Conservation (phyloP, 139 green algal genomes). For the Chlamydomonas schloesseri region DNA sequence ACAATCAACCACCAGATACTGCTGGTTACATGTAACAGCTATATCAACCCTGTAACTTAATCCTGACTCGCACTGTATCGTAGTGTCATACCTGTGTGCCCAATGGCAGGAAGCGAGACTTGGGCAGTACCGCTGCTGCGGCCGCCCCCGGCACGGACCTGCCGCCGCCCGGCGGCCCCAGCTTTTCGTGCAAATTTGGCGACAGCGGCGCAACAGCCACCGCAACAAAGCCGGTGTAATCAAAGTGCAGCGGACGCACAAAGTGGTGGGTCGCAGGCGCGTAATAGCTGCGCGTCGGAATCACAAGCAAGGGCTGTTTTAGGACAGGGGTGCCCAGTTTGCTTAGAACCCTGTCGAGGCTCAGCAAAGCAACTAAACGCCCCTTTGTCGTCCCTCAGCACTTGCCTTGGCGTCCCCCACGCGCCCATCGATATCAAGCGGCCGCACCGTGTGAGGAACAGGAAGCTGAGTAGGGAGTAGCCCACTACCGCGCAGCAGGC, state of each 20-base stretch:
- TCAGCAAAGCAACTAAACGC: no score
- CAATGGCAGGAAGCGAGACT: slow-evolving; percentile 4
- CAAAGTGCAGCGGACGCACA: slow-evolving; percentile 30
- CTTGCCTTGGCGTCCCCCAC: no score
- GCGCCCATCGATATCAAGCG: no score
- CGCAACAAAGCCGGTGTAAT: slow-evolving; percentile 28
- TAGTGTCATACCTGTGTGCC: slow-evolving; percentile 14
- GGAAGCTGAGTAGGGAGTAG: slow-evolving; percentile 2
- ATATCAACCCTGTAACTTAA: no score
- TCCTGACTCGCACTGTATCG: no score
- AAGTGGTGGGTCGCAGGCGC: slow-evolving; percentile 8
- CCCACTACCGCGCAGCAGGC: not conserved
- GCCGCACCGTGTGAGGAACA: slow-evolving; percentile 16
- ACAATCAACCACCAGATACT: no score
- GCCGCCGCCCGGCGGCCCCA: not conserved
- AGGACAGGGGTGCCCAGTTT: no score
- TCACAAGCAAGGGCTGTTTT: no score
- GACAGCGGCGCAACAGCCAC: not conserved
- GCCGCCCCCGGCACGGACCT: not conserved
- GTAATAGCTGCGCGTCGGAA: slow-evolving; percentile 16
- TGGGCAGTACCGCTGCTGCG: not conserved
- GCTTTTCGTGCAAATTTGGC: not conserved
- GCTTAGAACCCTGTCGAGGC: no score
- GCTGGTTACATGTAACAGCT: no score
- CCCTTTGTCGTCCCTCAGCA: no score